Evolutionary conservation across 371 early-diverging fungal genomes (phyloP), one percentile per base, ranked within the genome.

Genomic region (Dentiscutata heterogama): DNA sequence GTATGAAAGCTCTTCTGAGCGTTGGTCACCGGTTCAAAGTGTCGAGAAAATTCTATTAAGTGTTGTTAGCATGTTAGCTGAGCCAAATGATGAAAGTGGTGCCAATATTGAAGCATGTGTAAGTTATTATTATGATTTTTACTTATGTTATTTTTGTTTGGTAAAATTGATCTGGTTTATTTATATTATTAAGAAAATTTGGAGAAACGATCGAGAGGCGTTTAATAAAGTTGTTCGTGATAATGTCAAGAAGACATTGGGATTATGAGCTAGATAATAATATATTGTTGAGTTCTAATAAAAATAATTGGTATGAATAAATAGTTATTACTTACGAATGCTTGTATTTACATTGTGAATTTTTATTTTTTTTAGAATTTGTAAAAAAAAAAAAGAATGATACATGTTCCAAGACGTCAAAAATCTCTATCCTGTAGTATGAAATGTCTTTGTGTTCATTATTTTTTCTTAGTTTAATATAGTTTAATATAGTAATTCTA

Each of bases 31-130:
- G 18, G 99, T 99, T 22, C 99, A 99, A 86, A 95, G 94, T 86
- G 97, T 99, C 2, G 97, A 99, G 83, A 99, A 98, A 88, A 98
- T 99, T 83, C 85, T 99, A 81, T 85, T 99, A 50, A 95, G 95
- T 20, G 75, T 84, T 61, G 74, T 68, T 20, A 70, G 71, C 51
- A 83, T 84, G 81, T 27, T 86, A 53, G 86, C 87, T 83, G 99
- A 99, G 86, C 99, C 99, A 16, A 99, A 99, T 86, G 98, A 96
- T 88, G 98, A 98, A 87, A 96, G 96, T 87, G 97, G 98, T 27
- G 99, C 99, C 29, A 99, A 99, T 84, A 93, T 99, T 63, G 99
- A 99, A 88, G 99, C 99, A 54, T 96, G 94, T 91, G 95, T 94
- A 88, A 94, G 88, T 72, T 77, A 78, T 87, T 89, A 27, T 56